phyloP scores from a whole-genome alignment of 2,329 filamentous ascomycete genomes.

The Aspergillus aculeatus region DNA sequence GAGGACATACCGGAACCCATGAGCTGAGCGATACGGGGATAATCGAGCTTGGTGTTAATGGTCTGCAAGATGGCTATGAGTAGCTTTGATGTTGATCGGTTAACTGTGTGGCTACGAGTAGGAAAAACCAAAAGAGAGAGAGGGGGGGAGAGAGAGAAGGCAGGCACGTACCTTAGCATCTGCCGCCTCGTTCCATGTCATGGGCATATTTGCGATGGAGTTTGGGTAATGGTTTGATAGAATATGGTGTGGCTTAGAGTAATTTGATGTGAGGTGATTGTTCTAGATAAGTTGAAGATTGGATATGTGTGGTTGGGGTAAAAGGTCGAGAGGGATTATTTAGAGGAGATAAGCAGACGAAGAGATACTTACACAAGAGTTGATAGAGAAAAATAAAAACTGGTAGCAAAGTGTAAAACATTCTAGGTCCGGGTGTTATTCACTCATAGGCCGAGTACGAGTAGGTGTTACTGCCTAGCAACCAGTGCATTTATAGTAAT shows the following conservation, averaged over 20 bases:
- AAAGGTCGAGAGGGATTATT: not conserved
- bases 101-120: not conserved
- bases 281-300: not conserved
- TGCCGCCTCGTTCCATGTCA: slow-evolving; percentile 27
- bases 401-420: not conserved
- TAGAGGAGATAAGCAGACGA: not conserved
- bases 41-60: slow-evolving; percentile 18
- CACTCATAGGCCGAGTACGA: not conserved
- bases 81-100: slow-evolving; percentile 16
- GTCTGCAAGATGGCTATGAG: slow-evolving; percentile 23
- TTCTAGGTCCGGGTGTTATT: not conserved
- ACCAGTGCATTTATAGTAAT: not conserved
- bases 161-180: slow-evolving; percentile 28
- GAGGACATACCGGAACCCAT: slow-evolving; percentile 26
- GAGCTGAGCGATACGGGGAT: slow-evolving; percentile 17
- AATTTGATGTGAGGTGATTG: not conserved
- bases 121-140: no score
- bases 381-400: not conserved
- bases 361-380: not conserved
- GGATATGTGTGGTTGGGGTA: no score
- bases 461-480: not conserved
- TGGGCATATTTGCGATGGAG: slow-evolving; percentile 23
- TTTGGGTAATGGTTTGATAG: not conserved
- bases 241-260: not conserved
- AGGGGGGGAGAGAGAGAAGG: not conserved